Base-by-base conservation (phyloP, 371 early-diverging fungal genomes). In the Mortierella sp. region DNA sequence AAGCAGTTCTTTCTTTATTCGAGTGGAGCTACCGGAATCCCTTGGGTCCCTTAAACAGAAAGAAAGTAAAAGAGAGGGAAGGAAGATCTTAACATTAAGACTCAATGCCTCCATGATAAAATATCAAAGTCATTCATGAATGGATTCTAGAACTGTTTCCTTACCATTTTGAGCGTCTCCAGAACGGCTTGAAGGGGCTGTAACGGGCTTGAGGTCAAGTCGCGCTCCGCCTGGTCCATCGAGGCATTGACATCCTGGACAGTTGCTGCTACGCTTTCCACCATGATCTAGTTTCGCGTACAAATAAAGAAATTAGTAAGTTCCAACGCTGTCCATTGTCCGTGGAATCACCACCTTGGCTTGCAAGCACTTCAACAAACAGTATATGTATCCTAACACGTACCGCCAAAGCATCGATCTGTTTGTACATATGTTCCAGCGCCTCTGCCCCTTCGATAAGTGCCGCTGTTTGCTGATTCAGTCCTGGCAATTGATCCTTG, bases 81-180 rank as follows among this genome's bases (percentile, higher is more conserved):
- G 47, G 11, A 48, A 11, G 2, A 42, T 6, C 10, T 10, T 24
- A 38, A 8, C 21, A 24, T 63, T 19, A 34, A 13, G 11, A 42
- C 44, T 9, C 21, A 21, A 38, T 9, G 34, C 16, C 7, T 16
- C 58, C 21, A 68, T 4, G 10, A 52, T 26, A n/a, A n/a, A 9
- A 68, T 16, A 3, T 54, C 4, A 48, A 44, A 9, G 34, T 21
- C n/a, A n/a, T 42, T 1, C 26, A 38, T 19, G 3, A 19, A 10
- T 3, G 16, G 28, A 26, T 2, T 34, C 34, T 19, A 34, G 6
- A 5, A 19, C 6, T 6, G 19, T 6, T 6, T 63, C 28, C 34
- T 14, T 77, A 86, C 87, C 87, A 86, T 86, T 55, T 85, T 85
- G 50, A 86, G 57, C 11, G 87, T 75, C 47, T 76, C 87, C n/a